phyloP scores from a whole-genome alignment of 2,329 filamentous ascomycete genomes.

The Colletotrichum sp. region DNA sequence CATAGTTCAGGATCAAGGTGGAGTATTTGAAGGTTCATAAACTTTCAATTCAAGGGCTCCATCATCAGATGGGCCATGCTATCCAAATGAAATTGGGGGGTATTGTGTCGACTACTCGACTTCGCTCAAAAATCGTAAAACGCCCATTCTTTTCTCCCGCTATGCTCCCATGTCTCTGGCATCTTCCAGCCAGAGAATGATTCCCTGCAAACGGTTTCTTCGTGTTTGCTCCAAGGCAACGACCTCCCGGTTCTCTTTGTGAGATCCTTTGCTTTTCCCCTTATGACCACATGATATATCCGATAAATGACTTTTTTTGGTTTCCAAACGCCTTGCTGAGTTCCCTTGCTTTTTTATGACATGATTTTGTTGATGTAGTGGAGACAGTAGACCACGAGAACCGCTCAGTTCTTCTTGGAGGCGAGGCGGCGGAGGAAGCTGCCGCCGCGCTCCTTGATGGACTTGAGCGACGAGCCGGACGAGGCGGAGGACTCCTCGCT shows the following conservation, averaged over 20 bases:
- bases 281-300: not conserved
- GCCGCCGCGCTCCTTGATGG: conserved; percentile 26
- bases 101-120: conserved; percentile 29
- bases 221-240: conserved; percentile 38
- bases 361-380: not conserved
- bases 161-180: conserved; percentile 22
- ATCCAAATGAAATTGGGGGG: conserved; percentile 25
- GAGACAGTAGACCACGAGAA: not conserved
- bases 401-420: conserved; percentile 24
- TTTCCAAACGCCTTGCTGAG: conserved; percentile 9
- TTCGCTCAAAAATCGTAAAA: conserved; percentile 37
- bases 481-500: conserved; percentile 31
- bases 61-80: not conserved
- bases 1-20: too few relatives aligned
- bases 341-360: not conserved
- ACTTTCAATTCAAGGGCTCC: conserved; percentile 4
- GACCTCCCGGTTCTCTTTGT: not conserved
- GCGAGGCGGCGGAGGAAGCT: conserved; percentile 47
- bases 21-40: not conserved
- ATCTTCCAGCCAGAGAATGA: conserved; percentile 30
- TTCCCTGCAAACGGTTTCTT: not conserved
- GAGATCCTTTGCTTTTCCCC: not conserved
- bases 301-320: not conserved
- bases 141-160: conserved; percentile 14
- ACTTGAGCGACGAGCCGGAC: conserved; percentile 12